Percentiles rank a stretch among this genome's conserved stretches.
Evolutionary conservation across 306 rosid species (phyloP).

Genomic region (Quercus agrifolia): DNA sequence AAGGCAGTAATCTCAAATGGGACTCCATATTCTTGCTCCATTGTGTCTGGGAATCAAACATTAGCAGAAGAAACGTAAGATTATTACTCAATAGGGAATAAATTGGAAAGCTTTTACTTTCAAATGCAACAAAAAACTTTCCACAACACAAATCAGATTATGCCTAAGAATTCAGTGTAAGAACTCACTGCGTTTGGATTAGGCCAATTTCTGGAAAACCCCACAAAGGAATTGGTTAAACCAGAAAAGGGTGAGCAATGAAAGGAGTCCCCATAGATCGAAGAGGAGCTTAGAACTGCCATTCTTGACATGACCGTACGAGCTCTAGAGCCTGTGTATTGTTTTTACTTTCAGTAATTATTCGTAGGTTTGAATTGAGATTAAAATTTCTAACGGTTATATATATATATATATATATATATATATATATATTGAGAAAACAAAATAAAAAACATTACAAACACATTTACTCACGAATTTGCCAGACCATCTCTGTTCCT

Average conservation of each 20-base stretch:
- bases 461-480: slow-evolving; percentile 44
- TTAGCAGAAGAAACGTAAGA: neutral
- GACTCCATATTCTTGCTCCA: slow-evolving; percentile 26
- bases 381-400: neutral
- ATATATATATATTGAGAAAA: too few relatives aligned
- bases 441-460: neutral
- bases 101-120: neutral
- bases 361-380: neutral
- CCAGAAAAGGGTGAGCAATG: slow-evolving; percentile 22
- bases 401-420: too few relatives aligned
- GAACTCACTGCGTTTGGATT: slow-evolving; percentile 43
- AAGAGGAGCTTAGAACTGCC: slow-evolving; percentile 27
- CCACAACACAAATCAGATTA: neutral
- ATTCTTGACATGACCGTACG: slow-evolving; percentile 34
- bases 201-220: slow-evolving; percentile 27
- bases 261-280: slow-evolving; percentile 23
- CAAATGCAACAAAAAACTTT: neutral
- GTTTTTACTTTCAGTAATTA: neutral
- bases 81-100: slow-evolving; percentile 2
- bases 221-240: slow-evolving; percentile 11
- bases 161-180: neutral
- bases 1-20: slow-evolving; percentile 28
- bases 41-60: slow-evolving; percentile 29
- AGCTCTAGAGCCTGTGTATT: slow-evolving; percentile 51
- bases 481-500: slow-evolving; percentile 46